Evolutionary conservation across 805 yeast genomes (phyloP).

Genomic region (Zygosaccharomyces siamensis): DNA sequence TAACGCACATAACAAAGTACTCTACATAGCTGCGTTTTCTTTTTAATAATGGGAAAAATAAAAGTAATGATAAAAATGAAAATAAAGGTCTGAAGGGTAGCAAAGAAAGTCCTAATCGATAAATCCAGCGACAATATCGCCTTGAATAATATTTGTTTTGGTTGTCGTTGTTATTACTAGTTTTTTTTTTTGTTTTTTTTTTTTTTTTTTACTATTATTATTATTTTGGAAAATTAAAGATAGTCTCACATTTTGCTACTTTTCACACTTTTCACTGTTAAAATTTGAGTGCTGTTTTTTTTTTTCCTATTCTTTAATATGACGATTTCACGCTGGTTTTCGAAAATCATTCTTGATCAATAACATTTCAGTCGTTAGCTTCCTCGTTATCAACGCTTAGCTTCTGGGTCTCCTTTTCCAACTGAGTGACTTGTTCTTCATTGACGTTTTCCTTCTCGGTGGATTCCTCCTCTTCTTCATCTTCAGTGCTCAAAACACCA

Average conservation of each 20-base stretch:
- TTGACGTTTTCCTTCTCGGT: slow-evolving; percentile 16
- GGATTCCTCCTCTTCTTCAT: slow-evolving; percentile 46
- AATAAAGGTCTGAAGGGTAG: background rate
- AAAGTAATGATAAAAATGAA: background rate
- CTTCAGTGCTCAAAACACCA: slow-evolving; percentile 48
- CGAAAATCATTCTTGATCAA: slow-evolving; percentile 37
- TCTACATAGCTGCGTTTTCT: slow-evolving; percentile 3
- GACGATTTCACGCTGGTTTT: background rate
- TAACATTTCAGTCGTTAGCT: slow-evolving; percentile 45
- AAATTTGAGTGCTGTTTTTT: background rate
- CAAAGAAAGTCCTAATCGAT: background rate
- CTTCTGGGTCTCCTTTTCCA: slow-evolving; percentile 38
- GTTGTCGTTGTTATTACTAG: too few relatives aligned
- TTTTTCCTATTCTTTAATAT: background rate
- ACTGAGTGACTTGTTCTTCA: slow-evolving; percentile 22
- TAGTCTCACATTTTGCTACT: too few relatives aligned
- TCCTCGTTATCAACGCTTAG: slow-evolving; percentile 36
- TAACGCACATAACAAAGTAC: slow-evolving; percentile 4
- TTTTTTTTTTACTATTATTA: background rate
- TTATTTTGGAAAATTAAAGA: too few relatives aligned
- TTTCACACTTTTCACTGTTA: background rate
- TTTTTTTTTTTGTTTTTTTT: background rate
- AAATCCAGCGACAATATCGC: background rate
- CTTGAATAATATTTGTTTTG: background rate
- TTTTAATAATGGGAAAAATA: background rate